Conservation (phyloP, 176 grass and related monocot species). For the Themeda triandra region DNA sequence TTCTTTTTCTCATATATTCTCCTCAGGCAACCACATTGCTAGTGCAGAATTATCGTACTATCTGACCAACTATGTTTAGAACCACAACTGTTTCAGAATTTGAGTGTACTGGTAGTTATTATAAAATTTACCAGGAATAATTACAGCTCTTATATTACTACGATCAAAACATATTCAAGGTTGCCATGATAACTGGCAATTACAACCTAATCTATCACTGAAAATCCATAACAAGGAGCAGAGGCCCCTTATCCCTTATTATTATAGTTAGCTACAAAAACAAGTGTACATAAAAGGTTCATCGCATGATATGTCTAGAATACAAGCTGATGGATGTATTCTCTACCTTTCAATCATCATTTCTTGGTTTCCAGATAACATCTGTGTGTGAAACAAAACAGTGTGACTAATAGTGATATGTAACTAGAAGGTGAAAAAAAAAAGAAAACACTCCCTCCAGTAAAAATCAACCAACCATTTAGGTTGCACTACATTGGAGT, state of each 20-base stretch:
- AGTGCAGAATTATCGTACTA: not conserved
- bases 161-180: conserved; percentile 1
- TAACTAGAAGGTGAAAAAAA: not conserved
- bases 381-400: conserved; percentile 38
- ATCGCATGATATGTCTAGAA: not conserved
- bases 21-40: not conserved
- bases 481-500: not conserved
- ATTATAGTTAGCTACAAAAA: not conserved
- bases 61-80: conserved; percentile 3
- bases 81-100: not conserved
- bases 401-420: conserved; percentile 17
- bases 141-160: not conserved
- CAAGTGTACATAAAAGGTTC: not conserved
- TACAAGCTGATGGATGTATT: conserved; percentile 21
- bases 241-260: not conserved
- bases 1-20: not conserved
- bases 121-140: not conserved
- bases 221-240: not conserved
- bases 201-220: not conserved
- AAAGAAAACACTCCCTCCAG: not conserved
- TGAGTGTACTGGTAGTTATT: not conserved
- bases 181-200: not conserved
- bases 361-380: conserved; percentile 45
- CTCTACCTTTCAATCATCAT: conserved; percentile 47
- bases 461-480: not conserved